Base-by-base conservation (phyloP, 2,329 filamentous ascomycete species). In the Penicillium sp. region DNA sequence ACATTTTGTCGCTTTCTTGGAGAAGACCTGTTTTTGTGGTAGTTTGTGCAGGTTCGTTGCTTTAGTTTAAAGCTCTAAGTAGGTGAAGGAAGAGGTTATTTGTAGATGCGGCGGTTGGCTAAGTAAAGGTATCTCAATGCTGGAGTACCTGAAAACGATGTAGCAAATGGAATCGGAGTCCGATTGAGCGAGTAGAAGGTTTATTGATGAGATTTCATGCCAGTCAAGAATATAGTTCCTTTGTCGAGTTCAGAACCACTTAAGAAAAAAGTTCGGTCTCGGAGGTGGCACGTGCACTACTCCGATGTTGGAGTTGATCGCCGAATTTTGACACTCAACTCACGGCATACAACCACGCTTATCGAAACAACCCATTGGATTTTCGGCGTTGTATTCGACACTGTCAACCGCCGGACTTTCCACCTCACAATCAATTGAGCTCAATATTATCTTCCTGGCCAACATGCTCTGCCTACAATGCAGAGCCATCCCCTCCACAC, bases 391-490 rank as follows among this genome's bases (percentile, higher is more conserved):
- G 47, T 58, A 64, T 57, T 56, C 61, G 47, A 67, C 58, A 45
- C 64, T n/a, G 52, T 29, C 35, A n/a, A 41, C 31, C 19, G 19
- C 26, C 48, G 23, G 35, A 30, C n/a, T 46, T 44, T 49, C 30
- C 17, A 41, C 26, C 26, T 17, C n/a, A 19, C 17, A 45, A 4
- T 48, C 8, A 7, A 38, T 35, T 19, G 31, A n/a, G 17, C 31
- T 53, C 7, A 30, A n/a, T 46, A 30, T 11, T 9, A 19, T 30
- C 31, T 44, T 3, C 17, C 30, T 23, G 49, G 11, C 47, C 58
- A 70, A 48, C 31, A 78, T 78, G 76, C 67, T 76, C 62, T 73
- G 73, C 58, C 64, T 78, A 51, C 71, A 70, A 55, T 73, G 71
- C 66, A 71, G 73, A 67, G 73, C 71, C 21, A 30, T 74, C 66